phyloP scores from a whole-genome alignment of 768 basidiomycete genomes.

The Pholiota microspora region DNA sequence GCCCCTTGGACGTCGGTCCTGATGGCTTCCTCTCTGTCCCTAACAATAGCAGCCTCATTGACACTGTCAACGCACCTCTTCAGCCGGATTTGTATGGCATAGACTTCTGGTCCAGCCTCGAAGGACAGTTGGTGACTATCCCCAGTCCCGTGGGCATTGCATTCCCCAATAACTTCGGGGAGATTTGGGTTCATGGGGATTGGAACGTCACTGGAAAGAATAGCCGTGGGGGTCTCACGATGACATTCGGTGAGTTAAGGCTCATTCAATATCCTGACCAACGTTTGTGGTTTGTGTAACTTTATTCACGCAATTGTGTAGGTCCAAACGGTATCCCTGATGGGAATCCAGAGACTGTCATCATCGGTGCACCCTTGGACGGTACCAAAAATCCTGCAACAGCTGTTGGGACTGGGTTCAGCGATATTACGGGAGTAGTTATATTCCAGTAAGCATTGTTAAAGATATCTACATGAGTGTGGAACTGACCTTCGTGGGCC shows the following conservation, averaged over 20 bases:
- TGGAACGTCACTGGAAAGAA: constrained; percentile 59
- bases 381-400: constrained; percentile 47
- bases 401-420: constrained; percentile 43
- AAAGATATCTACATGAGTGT: neutral
- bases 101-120: constrained; percentile 66
- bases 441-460: constrained; percentile 45
- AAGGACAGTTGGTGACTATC: constrained; percentile 56
- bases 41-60: constrained; percentile 47
- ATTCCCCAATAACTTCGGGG: constrained; percentile 52
- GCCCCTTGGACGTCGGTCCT: constrained; percentile 44
- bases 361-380: constrained; percentile 56
- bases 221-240: constrained; percentile 50
- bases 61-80: constrained; percentile 43
- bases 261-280: neutral
- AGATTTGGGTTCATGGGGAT: constrained; percentile 58
- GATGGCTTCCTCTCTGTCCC: constrained; percentile 59
- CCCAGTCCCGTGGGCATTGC: constrained; percentile 43
- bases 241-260: constrained; percentile 40
- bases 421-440: constrained; percentile 55
- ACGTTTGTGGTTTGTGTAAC: neutral
- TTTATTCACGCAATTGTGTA: constrained; percentile 18
- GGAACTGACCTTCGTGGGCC: neutral
- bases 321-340: constrained; percentile 49
- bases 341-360: constrained; percentile 54
- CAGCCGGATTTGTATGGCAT: constrained; percentile 52